Percentiles rank a stretch among this genome's conserved stretches.
Evolutionary conservation across 225 moss, liverwort and hornwort genomes (phyloP).

Genomic region (Sphagnum tenellum): DNA sequence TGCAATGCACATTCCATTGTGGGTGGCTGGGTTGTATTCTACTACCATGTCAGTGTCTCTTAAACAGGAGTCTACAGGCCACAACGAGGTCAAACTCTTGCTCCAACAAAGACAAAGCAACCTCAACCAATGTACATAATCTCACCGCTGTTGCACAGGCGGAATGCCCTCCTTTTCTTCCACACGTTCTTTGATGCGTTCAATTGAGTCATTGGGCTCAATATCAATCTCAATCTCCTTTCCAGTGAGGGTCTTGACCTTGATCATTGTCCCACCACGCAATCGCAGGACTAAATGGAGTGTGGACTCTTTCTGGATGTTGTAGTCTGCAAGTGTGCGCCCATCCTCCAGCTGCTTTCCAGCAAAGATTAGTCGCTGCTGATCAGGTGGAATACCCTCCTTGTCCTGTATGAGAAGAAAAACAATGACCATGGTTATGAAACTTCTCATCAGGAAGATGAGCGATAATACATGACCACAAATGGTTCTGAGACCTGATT

Average conservation of each 20-base stretch:
- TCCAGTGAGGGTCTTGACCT: constrained; percentile 93
- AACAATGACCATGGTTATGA: too few relatives aligned
- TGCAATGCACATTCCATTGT: neutral
- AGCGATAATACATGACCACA: too few relatives aligned
- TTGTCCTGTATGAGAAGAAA: constrained; percentile 37
- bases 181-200: constrained; percentile 97
- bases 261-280: constrained; percentile 97
- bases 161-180: constrained; percentile 99
- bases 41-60: too few relatives aligned
- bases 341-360: constrained; percentile 98
- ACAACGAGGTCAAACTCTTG: neutral
- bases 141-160: constrained; percentile 90
- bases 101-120: neutral
- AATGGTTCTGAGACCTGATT: too few relatives aligned
- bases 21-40: too few relatives aligned
- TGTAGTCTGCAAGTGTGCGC: constrained; percentile 75
- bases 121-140: too few relatives aligned
- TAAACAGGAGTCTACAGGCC: neutral
- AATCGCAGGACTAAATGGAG: constrained; percentile 72
- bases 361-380: constrained; percentile 82
- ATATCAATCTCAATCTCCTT: constrained; percentile 99
- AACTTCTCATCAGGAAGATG: too few relatives aligned
- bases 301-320: constrained; percentile 80
- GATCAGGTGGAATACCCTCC: constrained; percentile 64
- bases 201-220: constrained; percentile 89